These are phyloP conservation scores for Dictyostelium citrinum DNA, from an alignment of 78 protist species.

Conservation along the genomic window DNA sequence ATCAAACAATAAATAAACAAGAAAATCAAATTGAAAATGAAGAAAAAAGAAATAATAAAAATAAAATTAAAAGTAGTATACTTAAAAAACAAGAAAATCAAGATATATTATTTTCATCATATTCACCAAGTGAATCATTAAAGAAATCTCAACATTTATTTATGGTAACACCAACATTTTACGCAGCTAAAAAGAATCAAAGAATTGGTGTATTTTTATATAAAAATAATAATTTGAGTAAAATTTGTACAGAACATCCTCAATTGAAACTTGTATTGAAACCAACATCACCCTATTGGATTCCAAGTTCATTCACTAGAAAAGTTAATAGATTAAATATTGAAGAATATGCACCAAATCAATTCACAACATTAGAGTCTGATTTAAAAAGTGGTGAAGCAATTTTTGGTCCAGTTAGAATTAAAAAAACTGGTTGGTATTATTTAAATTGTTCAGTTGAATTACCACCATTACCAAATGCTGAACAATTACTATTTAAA, in stretches of 20 bases:
- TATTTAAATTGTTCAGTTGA: constrained; percentile 19
- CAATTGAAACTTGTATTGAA: neutral
- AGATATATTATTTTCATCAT: neutral
- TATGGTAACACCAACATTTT: constrained; percentile 51
- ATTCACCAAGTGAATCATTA: neutral
- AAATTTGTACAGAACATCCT: constrained; percentile 23
- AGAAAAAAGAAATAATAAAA: neutral
- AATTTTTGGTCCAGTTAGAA: constrained; percentile 51
- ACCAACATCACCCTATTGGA: constrained; percentile 57
- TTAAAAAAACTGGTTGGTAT: constrained; percentile 66
- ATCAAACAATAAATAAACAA: neutral
- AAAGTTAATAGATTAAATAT: constrained; percentile 37
- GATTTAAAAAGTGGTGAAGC: constrained; percentile 55
- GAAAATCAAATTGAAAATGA: neutral
- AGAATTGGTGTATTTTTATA: constrained; percentile 64
- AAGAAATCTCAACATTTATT: neutral
- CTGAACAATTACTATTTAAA: constrained; percentile 28
- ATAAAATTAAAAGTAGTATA: neutral
- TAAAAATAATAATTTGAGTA: neutral
- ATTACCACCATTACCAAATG: constrained; percentile 41
- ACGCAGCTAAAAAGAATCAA: constrained; percentile 69
- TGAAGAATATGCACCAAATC: constrained; percentile 63
- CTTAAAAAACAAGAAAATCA: neutral
- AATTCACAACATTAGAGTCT: constrained; percentile 11
- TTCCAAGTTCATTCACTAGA: constrained; percentile 40